A percentile compares a stretch with the other conserved stretches of the same genome.
phyloP scores from a whole-genome alignment of 2,329 filamentous ascomycete species.

The Neonectria punicea region DNA sequence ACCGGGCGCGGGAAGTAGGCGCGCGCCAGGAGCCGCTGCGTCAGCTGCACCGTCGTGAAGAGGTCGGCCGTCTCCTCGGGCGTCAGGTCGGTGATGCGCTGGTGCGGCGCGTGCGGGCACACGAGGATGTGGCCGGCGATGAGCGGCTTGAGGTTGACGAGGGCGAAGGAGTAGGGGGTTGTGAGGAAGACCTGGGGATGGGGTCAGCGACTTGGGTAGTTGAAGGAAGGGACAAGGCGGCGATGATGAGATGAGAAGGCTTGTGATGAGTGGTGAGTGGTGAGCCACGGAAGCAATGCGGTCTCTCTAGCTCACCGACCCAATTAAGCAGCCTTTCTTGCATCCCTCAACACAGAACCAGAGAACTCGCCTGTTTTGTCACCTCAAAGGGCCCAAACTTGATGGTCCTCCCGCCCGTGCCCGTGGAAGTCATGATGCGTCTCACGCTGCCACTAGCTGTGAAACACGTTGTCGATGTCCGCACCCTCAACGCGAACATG shows the following conservation, averaged over 20 bases:
- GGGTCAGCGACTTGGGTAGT: background rate
- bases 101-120: conserved; percentile 76
- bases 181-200: conserved; percentile 80
- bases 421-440: conserved; percentile 47
- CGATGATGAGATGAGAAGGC: background rate
- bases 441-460: conserved; percentile 24
- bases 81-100: conserved; percentile 79
- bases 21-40: conserved; percentile 78
- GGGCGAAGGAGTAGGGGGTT: conserved; percentile 82
- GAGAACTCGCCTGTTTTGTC: conserved; percentile 71
- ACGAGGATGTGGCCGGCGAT: conserved; percentile 93
- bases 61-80: conserved; percentile 80
- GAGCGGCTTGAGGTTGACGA: conserved; percentile 96
- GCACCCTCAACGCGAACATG: conserved; percentile 36
- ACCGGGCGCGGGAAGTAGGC: conserved; percentile 66
- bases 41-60: conserved; percentile 85
- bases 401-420: conserved; percentile 50
- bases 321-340: too few relatives aligned
- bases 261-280: background rate
- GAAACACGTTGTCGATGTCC: conserved; percentile 22
- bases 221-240: background rate
- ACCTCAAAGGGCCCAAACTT: conserved; percentile 83
- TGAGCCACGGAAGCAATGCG: background rate
- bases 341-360: background rate
- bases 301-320: too few relatives aligned